These are phyloP conservation scores for Cetraspora pellucida DNA, from an alignment of 192 early-diverging fungal species.

Conservation along the genomic window DNA sequence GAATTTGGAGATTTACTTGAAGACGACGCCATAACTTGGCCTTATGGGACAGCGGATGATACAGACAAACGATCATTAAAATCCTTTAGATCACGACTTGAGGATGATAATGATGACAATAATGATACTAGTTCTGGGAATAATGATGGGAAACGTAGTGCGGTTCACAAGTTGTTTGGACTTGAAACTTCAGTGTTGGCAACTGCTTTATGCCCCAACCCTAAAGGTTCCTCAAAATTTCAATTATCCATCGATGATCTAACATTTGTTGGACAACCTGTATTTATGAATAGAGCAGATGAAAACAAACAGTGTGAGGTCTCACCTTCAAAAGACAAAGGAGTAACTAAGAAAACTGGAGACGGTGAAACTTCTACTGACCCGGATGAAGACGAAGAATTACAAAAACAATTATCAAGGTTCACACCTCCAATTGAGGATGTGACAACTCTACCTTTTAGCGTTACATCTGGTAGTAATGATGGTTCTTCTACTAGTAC, in stretches of 20 bases:
- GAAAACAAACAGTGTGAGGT: constrained; percentile 42
- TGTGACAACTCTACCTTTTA: not conserved
- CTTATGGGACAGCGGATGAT: constrained; percentile 4
- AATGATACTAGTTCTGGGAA: constrained; percentile 33
- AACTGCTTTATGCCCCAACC: constrained; percentile 85
- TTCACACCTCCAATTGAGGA: not conserved
- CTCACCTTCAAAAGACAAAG: constrained; percentile 30
- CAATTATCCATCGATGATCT: constrained; percentile 85
- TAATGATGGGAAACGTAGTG: constrained; percentile 8
- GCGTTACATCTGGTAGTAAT: constrained; percentile 19
- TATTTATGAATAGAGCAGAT: constrained; percentile 37
- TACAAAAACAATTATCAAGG: constrained; percentile 35
- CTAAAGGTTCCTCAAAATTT: constrained; percentile 81
- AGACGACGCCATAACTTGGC: constrained; percentile 20
- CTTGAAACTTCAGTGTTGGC: constrained; percentile 78
- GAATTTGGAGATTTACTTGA: constrained; percentile 22
- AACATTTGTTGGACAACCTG: constrained; percentile 80
- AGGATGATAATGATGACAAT: constrained; percentile 31
- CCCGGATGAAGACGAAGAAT: constrained; percentile 53
- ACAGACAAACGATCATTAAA: constrained; percentile 17
- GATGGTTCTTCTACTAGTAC: constrained; percentile 28
- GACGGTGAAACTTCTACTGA: constrained; percentile 60
- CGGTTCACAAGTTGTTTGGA: constrained; percentile 52
- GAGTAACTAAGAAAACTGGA: constrained; percentile 44
- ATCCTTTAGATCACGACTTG: not conserved